Conservation (phyloP, 2,329 filamentous ascomycete genomes). For the Cladophialophora exuberans region DNA sequence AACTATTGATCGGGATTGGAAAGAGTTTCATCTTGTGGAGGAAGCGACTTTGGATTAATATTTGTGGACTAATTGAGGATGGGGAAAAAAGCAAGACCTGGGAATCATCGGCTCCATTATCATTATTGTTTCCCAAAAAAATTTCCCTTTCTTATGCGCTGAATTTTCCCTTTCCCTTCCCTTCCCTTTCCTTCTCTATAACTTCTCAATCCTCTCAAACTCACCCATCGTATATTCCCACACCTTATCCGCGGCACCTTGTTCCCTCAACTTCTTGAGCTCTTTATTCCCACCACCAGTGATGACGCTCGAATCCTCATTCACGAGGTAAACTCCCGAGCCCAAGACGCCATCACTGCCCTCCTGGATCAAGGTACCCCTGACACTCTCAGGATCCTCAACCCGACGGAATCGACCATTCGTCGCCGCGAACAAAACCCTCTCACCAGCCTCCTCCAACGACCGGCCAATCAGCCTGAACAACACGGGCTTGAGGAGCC, state of each 20-base stretch:
- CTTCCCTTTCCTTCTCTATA: neutral
- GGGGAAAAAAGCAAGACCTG: too few relatives aligned
- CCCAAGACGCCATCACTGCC: conserved; percentile 33
- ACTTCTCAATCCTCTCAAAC: conserved; percentile 25
- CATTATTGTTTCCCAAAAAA: too few relatives aligned
- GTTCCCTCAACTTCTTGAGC: conserved; percentile 36
- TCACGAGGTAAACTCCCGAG: conserved; percentile 38
- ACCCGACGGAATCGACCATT: conserved; percentile 39
- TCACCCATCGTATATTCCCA: conserved; percentile 37
- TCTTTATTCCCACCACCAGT: conserved; percentile 29
- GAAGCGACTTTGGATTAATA: too few relatives aligned
- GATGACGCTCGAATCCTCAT: conserved; percentile 34
- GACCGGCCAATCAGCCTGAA: conserved; percentile 29
- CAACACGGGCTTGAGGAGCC: conserved; percentile 6
- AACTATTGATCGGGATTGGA: too few relatives aligned
- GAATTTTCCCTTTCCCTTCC: conserved; percentile 19
- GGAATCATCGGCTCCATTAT: too few relatives aligned
- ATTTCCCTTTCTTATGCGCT: too few relatives aligned
- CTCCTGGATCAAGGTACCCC: conserved; percentile 26
- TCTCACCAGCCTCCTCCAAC: conserved; percentile 47
- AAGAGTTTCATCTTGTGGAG: too few relatives aligned
- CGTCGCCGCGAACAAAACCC: conserved; percentile 49
- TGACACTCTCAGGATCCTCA: conserved; percentile 25
- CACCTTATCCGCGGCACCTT: conserved; percentile 37
- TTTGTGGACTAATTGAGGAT: too few relatives aligned